phyloP scores from a whole-genome alignment of 2,329 filamentous ascomycete genomes.

The Colletotrichum sp. region DNA sequence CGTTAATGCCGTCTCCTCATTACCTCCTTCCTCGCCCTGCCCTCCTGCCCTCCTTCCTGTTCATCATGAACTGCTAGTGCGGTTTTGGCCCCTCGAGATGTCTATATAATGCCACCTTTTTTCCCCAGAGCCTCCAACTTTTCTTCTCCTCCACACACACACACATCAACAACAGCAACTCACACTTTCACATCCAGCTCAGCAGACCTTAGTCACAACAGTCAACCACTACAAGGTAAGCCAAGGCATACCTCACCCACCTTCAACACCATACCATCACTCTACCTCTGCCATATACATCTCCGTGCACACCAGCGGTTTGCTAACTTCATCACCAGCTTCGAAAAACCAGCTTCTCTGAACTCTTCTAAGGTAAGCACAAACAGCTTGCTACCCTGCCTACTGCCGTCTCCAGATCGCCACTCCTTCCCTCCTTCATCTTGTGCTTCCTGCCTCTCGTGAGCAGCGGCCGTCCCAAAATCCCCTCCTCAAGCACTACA shows the following conservation, averaged over 20 bases:
- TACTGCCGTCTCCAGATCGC: rapidly evolving
- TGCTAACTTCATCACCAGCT: neutral
- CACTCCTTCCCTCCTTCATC: neutral
- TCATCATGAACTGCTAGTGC: neutral
- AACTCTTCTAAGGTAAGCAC: neutral
- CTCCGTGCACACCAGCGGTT: neutral
- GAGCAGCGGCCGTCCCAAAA: neutral
- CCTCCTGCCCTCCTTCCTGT: neutral
- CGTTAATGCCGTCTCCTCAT: neutral
- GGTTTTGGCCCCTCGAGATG: neutral
- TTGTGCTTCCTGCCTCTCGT: neutral
- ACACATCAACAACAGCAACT: neutral
- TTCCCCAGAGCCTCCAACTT: neutral
- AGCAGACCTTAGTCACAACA: neutral
- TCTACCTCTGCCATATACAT: neutral
- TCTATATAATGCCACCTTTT: neutral
- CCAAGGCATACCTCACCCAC: neutral
- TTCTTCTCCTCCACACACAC: neutral
- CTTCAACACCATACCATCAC: neutral
- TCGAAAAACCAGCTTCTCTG: neutral
- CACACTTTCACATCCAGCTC: neutral
- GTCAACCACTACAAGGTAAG: neutral
- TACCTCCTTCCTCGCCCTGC: neutral
- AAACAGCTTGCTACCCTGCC: neutral
- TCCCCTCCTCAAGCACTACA: neutral